Percentiles rank a stretch among this genome's conserved stretches.
These are phyloP conservation scores for Cylindrodendrum hubeiense DNA, from an alignment of 2,329 filamentous ascomycete species.

Conservation along the genomic window DNA sequence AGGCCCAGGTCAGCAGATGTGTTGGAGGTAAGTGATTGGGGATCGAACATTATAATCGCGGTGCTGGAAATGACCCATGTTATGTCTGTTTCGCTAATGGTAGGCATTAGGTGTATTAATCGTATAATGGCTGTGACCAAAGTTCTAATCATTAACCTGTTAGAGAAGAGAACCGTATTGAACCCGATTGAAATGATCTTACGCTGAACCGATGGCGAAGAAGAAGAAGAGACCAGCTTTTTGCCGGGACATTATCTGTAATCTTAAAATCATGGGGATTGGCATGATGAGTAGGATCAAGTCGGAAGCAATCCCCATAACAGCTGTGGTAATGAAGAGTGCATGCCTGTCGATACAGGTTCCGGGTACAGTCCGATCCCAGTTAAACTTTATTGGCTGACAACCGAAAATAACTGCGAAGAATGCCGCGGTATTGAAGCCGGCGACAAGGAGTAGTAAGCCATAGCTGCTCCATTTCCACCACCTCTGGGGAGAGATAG, in stretches of 20 bases:
- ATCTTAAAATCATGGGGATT: neutral
- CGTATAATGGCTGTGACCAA: neutral
- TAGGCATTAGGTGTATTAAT: neutral
- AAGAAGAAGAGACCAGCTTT: neutral
- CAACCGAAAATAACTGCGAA: neutral
- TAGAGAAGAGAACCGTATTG: no score
- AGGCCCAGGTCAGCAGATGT: neutral
- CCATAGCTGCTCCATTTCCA: neutral
- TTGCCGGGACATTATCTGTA: neutral
- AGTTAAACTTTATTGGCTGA: neutral
- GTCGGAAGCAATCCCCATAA: neutral
- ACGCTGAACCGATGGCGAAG: neutral
- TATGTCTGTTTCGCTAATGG: neutral
- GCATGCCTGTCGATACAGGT: neutral
- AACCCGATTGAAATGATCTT: neutral
- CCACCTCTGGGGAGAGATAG: neutral
- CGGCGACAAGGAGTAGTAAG: neutral
- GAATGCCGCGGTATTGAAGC: neutral
- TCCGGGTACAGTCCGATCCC: neutral
- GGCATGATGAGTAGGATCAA: neutral
- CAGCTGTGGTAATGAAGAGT: neutral
- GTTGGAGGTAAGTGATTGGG: neutral
- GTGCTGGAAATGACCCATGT: neutral
- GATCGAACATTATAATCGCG: neutral
- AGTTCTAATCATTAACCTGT: neutral